phyloP scores from a whole-genome alignment of 441 rosid species.

The Adansonia gregorii region DNA sequence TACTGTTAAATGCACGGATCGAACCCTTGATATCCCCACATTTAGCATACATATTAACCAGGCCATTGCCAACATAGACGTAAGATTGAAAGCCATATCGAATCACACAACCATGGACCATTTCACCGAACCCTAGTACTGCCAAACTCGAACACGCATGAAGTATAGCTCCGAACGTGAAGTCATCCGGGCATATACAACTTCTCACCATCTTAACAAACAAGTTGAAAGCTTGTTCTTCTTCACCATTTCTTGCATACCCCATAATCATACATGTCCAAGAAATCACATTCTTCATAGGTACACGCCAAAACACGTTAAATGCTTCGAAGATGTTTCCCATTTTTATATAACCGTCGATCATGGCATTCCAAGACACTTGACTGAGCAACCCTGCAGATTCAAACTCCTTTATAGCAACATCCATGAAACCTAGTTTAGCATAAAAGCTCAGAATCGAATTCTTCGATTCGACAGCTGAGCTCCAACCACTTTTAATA shows the following conservation, averaged over 20 bases:
- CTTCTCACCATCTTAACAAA: constrained; percentile 53
- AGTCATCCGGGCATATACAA: constrained; percentile 47
- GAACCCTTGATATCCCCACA: constrained; percentile 71
- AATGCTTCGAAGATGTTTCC: constrained; percentile 59
- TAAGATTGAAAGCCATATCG: constrained; percentile 51
- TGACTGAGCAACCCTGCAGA: constrained; percentile 44
- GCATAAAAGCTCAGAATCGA: constrained; percentile 71
- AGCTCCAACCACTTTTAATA: constrained; percentile 72
- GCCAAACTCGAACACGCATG: constrained; percentile 74
- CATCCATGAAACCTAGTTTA: constrained; percentile 50
- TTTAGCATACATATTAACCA: constrained; percentile 78
- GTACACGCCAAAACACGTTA: constrained; percentile 45
- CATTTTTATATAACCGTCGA: constrained; percentile 67
- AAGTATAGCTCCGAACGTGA: constrained; percentile 64
- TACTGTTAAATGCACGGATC: constrained; percentile 50
- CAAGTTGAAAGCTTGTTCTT: constrained; percentile 56
- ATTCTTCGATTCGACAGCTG: constrained; percentile 61
- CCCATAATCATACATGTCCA: constrained; percentile 85
- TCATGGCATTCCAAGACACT: constrained; percentile 71
- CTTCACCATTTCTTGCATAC: constrained; percentile 61
- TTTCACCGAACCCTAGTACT: constrained; percentile 56
- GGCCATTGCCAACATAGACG: constrained; percentile 65
- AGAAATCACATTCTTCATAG: constrained; percentile 62
- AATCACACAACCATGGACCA: constrained; percentile 71
- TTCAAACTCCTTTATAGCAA: constrained; percentile 56